Percentiles rank a stretch among this genome's conserved stretches.
These are phyloP conservation scores for Knoxdaviesia capensis DNA, from an alignment of 2,329 filamentous ascomycete species.

Conservation along the genomic window DNA sequence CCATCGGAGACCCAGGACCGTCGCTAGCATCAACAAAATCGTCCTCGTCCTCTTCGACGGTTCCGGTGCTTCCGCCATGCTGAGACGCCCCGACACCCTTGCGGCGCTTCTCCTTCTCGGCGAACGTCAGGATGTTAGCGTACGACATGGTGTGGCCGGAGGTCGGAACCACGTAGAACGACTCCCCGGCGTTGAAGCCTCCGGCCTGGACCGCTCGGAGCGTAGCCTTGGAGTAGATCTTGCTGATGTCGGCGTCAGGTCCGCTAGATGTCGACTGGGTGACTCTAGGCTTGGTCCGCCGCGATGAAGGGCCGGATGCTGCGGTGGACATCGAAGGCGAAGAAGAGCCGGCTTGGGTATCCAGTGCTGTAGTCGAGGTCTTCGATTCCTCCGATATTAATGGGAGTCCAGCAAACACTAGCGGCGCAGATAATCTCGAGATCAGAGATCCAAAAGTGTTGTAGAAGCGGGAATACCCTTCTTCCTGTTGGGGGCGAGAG, in stretches of 20 bases:
- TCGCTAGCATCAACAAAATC: conserved; percentile 82
- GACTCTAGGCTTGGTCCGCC: not conserved
- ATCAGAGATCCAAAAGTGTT: conserved; percentile 77
- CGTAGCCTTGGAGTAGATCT: conserved; percentile 70
- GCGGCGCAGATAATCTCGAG: conserved; percentile 69
- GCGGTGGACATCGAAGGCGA: not conserved
- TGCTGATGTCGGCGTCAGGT: conserved; percentile 55
- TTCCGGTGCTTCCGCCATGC: conserved; percentile 21
- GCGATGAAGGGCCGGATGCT: not conserved
- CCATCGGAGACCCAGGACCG: conserved; percentile 26
- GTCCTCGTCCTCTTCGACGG: conserved; percentile 46
- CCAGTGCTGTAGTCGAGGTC: conserved; percentile 1
- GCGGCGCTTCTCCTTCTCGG: conserved; percentile 44
- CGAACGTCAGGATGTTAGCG: conserved; percentile 63
- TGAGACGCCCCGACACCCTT: conserved; percentile 23
- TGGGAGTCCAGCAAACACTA: conserved; percentile 85
- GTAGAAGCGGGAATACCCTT: conserved; percentile 81
- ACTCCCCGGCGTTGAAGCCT: conserved; percentile 44
- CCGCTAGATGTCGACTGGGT: not conserved
- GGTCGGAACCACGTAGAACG: conserved; percentile 88
- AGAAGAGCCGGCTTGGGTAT: not conserved
- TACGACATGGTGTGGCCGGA: conserved; percentile 86
- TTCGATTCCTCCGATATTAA: conserved; percentile 34
- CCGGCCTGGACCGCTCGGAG: conserved; percentile 59
- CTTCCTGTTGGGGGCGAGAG: conserved; percentile 25